Evolutionary conservation across 805 yeast genomes (phyloP).

Genomic region (Wickerhamiella hasegawae): DNA sequence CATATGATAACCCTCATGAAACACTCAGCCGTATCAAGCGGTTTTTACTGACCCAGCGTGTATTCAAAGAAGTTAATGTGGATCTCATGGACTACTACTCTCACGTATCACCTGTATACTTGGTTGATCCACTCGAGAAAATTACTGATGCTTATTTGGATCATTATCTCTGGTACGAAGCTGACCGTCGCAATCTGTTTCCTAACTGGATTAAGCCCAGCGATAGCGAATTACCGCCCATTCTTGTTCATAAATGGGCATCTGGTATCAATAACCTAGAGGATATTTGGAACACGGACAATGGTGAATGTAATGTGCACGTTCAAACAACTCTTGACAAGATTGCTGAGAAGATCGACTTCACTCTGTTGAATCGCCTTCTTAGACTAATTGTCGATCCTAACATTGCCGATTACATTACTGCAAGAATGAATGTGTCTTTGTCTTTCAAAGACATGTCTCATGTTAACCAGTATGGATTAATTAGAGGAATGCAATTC

Average conservation of each 20-base stretch:
- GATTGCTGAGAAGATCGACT: constrained; percentile 72
- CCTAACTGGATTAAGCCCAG: constrained; percentile 96
- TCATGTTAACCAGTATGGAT: constrained; percentile 76
- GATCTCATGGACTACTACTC: constrained; percentile 88
- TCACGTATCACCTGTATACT: constrained; percentile 69
- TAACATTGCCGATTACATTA: constrained; percentile 81
- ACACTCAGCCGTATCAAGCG: constrained; percentile 72
- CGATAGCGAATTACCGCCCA: constrained; percentile 85
- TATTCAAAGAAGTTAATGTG: constrained; percentile 73
- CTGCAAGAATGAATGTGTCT: constrained; percentile 75
- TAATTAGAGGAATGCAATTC: constrained; percentile 78
- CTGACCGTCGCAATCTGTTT: constrained; percentile 69
- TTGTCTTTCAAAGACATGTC: constrained; percentile 88
- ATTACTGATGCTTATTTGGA: constrained; percentile 93
- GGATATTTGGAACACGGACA: constrained; percentile 60
- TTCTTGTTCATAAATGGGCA: constrained; percentile 84
- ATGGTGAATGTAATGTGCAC: constrained; percentile 71
- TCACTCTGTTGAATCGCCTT: constrained; percentile 70
- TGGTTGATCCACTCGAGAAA: constrained; percentile 82
- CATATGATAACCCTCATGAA: constrained; percentile 94
- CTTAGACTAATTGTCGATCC: constrained; percentile 73
- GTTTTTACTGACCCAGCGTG: constrained; percentile 70
- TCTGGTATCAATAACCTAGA: constrained; percentile 73
- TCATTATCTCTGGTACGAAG: constrained; percentile 93
- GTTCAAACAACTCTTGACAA: constrained; percentile 59